A percentile compares a stretch with the other conserved stretches of the same genome.
phyloP scores from a whole-genome alignment of 177 flowering plant genomes.

The Vitis hybrid region DNA sequence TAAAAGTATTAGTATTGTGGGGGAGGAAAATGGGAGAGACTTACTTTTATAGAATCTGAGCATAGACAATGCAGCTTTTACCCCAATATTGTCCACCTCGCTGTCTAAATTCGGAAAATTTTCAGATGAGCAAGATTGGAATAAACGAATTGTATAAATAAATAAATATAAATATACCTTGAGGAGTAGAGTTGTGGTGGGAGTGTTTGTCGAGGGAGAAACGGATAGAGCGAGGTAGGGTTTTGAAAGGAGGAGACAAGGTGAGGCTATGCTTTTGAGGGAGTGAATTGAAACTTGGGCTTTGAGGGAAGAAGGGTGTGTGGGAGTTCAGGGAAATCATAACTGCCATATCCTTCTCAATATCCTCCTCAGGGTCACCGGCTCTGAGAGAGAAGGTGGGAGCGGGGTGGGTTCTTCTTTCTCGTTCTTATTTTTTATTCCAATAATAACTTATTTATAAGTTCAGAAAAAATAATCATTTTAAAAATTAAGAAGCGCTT shows the following conservation, averaged over 20 bases:
- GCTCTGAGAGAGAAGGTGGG: too few species aligned
- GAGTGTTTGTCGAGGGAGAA: slow-evolving; percentile 18
- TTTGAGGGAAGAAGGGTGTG: slow-evolving; percentile 11
- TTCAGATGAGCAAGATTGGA: too few species aligned
- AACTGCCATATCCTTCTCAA: slow-evolving; percentile 19
- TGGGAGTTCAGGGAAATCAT: slow-evolving; percentile 14
- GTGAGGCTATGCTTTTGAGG: slow-evolving; percentile 1
- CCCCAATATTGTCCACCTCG: slow-evolving; percentile 59
- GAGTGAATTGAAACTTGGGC: background rate
- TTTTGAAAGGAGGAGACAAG: background rate
- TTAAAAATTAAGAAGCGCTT: too few species aligned
- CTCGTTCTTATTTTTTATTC: too few species aligned
- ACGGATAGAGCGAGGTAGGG: slow-evolving; percentile 5
- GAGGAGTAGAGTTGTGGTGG: slow-evolving; percentile 10
- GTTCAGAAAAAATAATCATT: too few species aligned
- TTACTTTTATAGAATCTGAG: slow-evolving; percentile 88
- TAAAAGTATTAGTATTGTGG: background rate
- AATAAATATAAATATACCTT: slow-evolving; percentile 12
- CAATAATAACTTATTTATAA: too few species aligned
- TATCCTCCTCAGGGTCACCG: background rate
- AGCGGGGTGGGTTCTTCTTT: too few species aligned
- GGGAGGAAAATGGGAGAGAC: slow-evolving; percentile 12
- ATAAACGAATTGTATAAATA: too few species aligned
- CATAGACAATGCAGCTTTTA: slow-evolving; percentile 75
- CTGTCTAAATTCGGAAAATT: slow-evolving; percentile 20